Evolutionary conservation across 306 rosid genomes (phyloP).

Genomic region (Casuarina equisetifolia): DNA sequence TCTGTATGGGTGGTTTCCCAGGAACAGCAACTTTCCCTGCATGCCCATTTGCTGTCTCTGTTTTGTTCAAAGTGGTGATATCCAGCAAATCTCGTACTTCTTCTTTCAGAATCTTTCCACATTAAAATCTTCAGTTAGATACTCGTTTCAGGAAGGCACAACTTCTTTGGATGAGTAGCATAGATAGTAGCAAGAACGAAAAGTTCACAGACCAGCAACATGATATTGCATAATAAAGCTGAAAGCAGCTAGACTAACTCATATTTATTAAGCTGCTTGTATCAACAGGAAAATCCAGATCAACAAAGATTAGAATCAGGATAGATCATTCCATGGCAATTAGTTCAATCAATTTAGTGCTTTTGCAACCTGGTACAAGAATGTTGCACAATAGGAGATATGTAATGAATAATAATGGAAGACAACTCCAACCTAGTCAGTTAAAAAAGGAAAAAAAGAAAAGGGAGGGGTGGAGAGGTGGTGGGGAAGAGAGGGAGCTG

Average conservation of each 20-base stretch:
- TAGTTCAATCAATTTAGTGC: background rate
- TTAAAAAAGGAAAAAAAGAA: background rate
- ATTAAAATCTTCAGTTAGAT: slow-evolving; percentile 41
- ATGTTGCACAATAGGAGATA: background rate
- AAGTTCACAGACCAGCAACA: slow-evolving; percentile 26
- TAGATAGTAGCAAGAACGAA: slow-evolving; percentile 18
- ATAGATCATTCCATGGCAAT: background rate
- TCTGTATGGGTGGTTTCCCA: slow-evolving; percentile 95
- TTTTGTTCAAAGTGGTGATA: slow-evolving; percentile 65
- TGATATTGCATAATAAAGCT: background rate
- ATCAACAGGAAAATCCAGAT: background rate
- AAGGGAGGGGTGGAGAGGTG: no score
- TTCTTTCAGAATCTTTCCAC: slow-evolving; percentile 88
- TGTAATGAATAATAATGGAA: background rate
- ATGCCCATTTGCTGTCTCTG: slow-evolving; percentile 84
- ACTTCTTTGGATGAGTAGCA: slow-evolving; percentile 17
- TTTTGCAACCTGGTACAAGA: background rate
- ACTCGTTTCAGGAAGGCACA: slow-evolving; percentile 18
- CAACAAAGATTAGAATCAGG: background rate
- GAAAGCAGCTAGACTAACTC: no score
- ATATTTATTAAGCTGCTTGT: no score
- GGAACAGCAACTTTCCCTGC: slow-evolving; percentile 64
- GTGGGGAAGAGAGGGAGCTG: no score
- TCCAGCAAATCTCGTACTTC: slow-evolving; percentile 97
- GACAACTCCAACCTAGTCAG: background rate